Base-by-base conservation (phyloP, 495 filamentous ascomycete species). In the Penicillium robsamsonii region DNA sequence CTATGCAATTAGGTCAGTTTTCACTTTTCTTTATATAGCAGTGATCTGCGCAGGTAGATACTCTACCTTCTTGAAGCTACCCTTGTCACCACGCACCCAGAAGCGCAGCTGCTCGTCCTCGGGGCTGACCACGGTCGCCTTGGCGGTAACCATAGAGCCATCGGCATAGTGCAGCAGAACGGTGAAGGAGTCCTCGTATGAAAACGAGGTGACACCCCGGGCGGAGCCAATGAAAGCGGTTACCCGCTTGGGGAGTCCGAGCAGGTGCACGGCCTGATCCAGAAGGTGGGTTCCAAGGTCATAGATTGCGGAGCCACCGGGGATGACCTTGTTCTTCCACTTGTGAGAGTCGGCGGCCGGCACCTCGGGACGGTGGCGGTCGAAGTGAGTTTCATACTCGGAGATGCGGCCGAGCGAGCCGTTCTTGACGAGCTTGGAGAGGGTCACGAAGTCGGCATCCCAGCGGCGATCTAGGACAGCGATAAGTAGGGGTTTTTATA, bases 231-330 rank as follows among this genome's bases (percentile, higher is more conserved):
- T 76, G 61, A 89, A 83, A 3, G 74, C 91, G 11, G 82, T 89
- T 2, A 96, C 80, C 10, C 74, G 72, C 37, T 81, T 72, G 18
- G 92, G 92, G 62, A 87, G 68, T 11, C 92, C 92, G 64, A 96
- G 90, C n/a, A 90, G 71, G 15, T 84, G 76, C 66, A 89, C 86
- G 1, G 81, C 85, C 70, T 96, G 92, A 70, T 95, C 90, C 20
- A 96, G 75, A 33, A 93, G 76, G 67, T 97, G 92, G 5, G 87
- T 83, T 49, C 92, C 92, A 9, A 97, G 78, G 69, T 96, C 92
- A 64, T 88, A 93, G 31, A 95, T 74, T 22, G 82, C 84, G 18
- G 89, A 87, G 11, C 87, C 86, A 30, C 85, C 91, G 27, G 87
- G 79, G 50, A 87, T 79, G 9, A 76, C 67, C 54, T 88, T 80